Evolutionary conservation across 2,329 filamentous ascomycete species (phyloP), one percentile per base, ranked within the genome.

Genomic region (Golovinomyces cichoracearum): DNA sequence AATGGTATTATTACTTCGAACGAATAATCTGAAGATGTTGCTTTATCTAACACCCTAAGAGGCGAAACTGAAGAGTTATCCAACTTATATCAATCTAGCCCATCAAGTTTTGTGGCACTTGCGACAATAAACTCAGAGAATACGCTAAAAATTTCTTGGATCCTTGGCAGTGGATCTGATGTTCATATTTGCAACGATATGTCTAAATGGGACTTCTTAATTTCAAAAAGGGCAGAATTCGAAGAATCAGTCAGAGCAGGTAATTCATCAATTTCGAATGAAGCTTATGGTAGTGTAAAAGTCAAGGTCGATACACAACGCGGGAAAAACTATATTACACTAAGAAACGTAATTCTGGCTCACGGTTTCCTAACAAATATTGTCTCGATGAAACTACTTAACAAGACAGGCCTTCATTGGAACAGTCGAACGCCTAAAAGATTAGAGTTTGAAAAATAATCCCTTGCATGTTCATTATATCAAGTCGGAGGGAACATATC

Each of bases 321-420:
- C 4, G 44, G 44, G 4, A 46, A 46, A 31, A 31, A 35, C 19
- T 22, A 46, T 21, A 46, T 46, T 4, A 22, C 44, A 4, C 19
- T 46, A 33, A 21, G 19, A 21, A 46, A 46, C 19, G 44, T 46
- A 1, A 19, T 10, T 12, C 19, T 46, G 10, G 15, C 27, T 5
- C 44, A 33, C 33, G 44, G 27, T 5, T 46, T 46, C 19, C 27
- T 46, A 21, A 46, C 44, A 19, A 46, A 46, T 9, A 33, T 46
- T 19, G 26, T 46, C 10, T 46, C 29, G n/a, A 26, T 42, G 40
- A 17, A 42, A 25, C n/a, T 46, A 22, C 25, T 46, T 13, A 46
- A 46, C 44, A 12, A 46, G 21, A 9, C 3, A 3, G 44, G 44
- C 4, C 21, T 46, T 10, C 44, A 46, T 19, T 46, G 44, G 44